A percentile compares a stretch with the other conserved stretches of the same genome.
Evolutionary conservation across 768 basidiomycete genomes (phyloP).

Genomic region (Daedaleopsis sinensis): DNA sequence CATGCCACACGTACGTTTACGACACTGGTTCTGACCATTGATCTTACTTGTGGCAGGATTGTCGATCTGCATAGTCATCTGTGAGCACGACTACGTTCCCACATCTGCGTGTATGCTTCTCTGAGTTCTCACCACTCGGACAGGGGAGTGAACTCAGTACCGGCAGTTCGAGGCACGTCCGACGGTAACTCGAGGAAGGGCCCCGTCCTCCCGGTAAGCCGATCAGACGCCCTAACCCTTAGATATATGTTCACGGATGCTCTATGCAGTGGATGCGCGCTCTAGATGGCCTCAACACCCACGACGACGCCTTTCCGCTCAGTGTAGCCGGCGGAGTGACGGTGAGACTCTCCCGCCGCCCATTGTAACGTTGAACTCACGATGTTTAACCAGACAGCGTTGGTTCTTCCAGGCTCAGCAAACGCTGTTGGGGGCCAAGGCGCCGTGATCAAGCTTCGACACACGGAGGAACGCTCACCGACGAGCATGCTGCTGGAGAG

Average conservation of each 20-base stretch:
- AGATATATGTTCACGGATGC: conserved; percentile 20
- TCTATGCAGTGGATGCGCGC: conserved; percentile 58
- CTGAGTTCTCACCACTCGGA: neutral
- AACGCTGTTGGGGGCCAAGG: conserved; percentile 65
- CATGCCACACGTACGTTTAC: neutral
- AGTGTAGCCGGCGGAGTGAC: conserved; percentile 84
- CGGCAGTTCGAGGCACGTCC: conserved; percentile 32
- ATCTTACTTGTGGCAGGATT: conserved; percentile 6
- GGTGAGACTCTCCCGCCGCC: neutral
- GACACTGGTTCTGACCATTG: neutral
- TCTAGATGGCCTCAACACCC: conserved; percentile 80
- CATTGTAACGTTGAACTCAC: no score
- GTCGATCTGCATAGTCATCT: conserved; percentile 23
- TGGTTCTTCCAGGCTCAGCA: conserved; percentile 75
- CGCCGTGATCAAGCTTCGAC: conserved; percentile 77
- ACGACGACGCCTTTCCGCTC: conserved; percentile 69
- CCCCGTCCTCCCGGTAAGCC: conserved; percentile 30
- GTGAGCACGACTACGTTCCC: conserved; percentile 14
- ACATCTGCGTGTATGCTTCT: conserved; percentile 45
- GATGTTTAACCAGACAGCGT: conserved; percentile 43
- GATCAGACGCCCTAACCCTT: conserved; percentile 14
- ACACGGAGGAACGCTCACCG: conserved; percentile 69
- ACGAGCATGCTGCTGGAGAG: conserved; percentile 78
- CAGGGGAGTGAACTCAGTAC: conserved; percentile 18
- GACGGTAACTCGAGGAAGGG: conserved; percentile 50